These are phyloP conservation scores for Gossypium arboreum DNA, from an alignment of 345 rosid species.

Conservation along the genomic window DNA sequence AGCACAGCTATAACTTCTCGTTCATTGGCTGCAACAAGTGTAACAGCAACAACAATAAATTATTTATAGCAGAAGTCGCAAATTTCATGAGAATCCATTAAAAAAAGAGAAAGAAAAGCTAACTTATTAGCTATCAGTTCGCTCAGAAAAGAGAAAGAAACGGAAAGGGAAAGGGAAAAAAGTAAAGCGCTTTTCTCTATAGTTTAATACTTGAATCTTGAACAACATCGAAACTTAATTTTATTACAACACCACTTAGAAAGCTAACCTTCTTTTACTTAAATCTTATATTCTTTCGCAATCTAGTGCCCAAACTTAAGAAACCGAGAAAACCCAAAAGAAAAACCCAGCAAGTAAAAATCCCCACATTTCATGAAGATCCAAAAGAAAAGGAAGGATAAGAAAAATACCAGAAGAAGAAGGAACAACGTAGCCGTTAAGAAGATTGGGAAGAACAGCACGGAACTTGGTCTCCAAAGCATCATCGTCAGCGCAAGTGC, in stretches of 20 bases:
- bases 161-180: not conserved
- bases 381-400: not conserved
- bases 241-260: not conserved
- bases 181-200: not conserved
- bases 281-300: not conserved
- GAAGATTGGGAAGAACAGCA: conserved; percentile 72
- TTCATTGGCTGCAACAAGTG: conserved; percentile 54
- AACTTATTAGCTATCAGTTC: not conserved
- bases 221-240: not conserved
- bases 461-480: conserved; percentile 66
- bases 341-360: not conserved
- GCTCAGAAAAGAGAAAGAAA: not conserved
- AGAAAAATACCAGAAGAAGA: conserved; percentile 54
- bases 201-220: not conserved
- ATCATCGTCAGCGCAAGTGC: conserved; percentile 40
- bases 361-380: not conserved
- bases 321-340: not conserved
- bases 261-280: not conserved
- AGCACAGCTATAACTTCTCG: conserved; percentile 77
- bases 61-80: not conserved
- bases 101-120: not conserved
- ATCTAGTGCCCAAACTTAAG: not conserved
- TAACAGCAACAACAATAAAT: conserved; percentile 14
- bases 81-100: not conserved
- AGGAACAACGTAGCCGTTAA: conserved; percentile 68